Evolutionary conservation across 2,329 filamentous ascomycete species (phyloP), one percentile per base, ranked within the genome.

Genomic region (Sporothrix protearum): DNA sequence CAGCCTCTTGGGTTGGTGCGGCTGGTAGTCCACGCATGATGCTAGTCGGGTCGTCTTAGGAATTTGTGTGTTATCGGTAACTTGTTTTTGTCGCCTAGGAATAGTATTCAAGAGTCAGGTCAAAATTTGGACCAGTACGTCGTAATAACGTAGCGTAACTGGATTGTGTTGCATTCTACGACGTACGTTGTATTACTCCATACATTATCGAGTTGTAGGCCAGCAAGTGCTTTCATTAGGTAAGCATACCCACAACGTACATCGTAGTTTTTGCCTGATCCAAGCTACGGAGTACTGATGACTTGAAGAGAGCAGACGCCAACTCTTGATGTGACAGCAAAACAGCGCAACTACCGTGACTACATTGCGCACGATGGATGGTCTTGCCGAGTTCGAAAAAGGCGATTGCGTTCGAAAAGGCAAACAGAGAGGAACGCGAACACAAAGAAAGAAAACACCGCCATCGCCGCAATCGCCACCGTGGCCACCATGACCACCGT

Each of bases 361-460:
- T 25, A 22, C 33, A 68, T 10, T n/a, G 55, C 28, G 16, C 30
- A 7, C n/a, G 25, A 76, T 77, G 76, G 76, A 76, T 45, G 75
- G 78, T 47, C 76, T 80, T 0, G 78, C 78, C 22, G 78, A 78
- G 8, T 80, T 80, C 75, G 82, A 80, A 78, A 78, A 84, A 76
- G 78, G 73, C 77, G 75, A 80, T 78, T 76, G 81, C 79, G 76
- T 81, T n/a, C 3, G 72, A 72, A 3, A 74, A 72, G 36, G 63
- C 47, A 4, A 45, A 69, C 25, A 64, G 59, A 78, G 78, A 74
- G 80, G 30, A 69, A 2, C 47, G 42, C 7, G 33, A 39, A 76
- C 76, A 47, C 10, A 76, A 76, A 59, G 76, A 78, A 25, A 66
- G 33, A 36, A 71, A 69, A 42, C 76, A 76, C 14, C 78, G 78